Evolutionary conservation across 2,329 filamentous ascomycete species (phyloP).

Genomic region (Monilinia polystroma): DNA sequence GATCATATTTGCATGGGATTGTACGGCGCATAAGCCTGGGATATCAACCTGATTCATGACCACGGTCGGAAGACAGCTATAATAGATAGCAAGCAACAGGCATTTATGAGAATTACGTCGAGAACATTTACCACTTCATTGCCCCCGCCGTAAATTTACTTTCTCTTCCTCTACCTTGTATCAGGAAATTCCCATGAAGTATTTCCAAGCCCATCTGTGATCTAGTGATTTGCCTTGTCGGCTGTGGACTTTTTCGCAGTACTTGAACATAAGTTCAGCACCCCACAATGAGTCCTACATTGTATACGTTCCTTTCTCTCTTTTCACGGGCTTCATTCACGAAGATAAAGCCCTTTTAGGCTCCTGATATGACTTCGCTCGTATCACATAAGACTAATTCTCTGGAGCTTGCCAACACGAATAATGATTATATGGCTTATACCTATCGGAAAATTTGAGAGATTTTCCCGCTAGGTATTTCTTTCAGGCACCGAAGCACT

Average conservation of each 20-base stretch:
- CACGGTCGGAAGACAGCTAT: slow-evolving; percentile 17
- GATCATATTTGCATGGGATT: slow-evolving; percentile 16
- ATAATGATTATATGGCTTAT: no score
- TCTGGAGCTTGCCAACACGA: no score
- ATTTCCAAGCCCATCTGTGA: background rate
- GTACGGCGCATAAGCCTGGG: slow-evolving; percentile 7
- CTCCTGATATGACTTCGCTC: no score
- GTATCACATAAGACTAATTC: no score
- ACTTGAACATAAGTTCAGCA: no score
- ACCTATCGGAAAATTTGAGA: no score
- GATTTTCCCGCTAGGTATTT: no score
- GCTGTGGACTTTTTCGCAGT: background rate
- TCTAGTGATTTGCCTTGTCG: background rate
- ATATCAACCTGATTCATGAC: slow-evolving; percentile 8
- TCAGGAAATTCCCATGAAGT: background rate
- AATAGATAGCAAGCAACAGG: slow-evolving; percentile 16
- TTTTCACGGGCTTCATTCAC: no score
- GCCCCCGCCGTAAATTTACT: background rate
- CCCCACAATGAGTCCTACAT: no score
- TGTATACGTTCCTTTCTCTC: no score
- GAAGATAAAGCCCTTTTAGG: no score
- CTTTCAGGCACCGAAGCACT: no score
- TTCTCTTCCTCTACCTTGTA: background rate
- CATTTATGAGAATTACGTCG: slow-evolving; percentile 17
- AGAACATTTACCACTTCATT: background rate